Conservation (phyloP, 148 eudicot genomes). For the Vaccinium macrocarpon region DNA sequence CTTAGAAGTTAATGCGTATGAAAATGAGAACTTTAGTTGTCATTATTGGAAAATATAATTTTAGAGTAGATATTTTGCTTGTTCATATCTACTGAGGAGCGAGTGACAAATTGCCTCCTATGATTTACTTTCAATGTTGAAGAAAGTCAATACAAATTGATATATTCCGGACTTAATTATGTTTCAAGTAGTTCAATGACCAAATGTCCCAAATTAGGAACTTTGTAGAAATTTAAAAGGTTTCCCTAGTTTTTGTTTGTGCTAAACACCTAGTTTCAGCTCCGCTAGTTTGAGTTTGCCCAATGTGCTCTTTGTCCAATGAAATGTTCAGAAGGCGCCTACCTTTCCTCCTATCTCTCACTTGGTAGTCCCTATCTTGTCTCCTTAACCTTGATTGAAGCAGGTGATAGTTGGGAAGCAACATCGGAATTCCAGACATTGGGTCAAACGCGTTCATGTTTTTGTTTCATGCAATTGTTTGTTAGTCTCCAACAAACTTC, state of each 20-base stretch:
- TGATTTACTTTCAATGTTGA: background rate
- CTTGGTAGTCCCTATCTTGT: background rate
- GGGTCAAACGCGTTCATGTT: background rate
- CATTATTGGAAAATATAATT: background rate
- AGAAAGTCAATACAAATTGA: background rate
- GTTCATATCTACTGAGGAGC: background rate
- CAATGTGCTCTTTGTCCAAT: background rate
- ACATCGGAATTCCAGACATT: background rate
- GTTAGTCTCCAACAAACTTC: background rate
- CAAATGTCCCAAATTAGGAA: background rate
- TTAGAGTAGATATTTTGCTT: background rate
- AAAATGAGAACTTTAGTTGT: background rate
- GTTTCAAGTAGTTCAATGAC: background rate
- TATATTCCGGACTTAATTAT: background rate
- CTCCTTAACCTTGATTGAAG: background rate
- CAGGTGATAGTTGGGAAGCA: background rate
- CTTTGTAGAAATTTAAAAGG: background rate
- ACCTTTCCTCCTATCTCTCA: background rate
- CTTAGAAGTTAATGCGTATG: background rate
- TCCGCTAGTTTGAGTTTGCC: background rate
- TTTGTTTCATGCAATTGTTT: background rate
- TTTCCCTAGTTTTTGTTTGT: background rate
- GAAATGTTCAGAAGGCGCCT: background rate
- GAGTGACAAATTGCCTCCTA: background rate
- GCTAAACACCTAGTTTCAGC: background rate